Conservation (phyloP, 2,329 filamentous ascomycete genomes). For the Aspergillus calidoustus region DNA sequence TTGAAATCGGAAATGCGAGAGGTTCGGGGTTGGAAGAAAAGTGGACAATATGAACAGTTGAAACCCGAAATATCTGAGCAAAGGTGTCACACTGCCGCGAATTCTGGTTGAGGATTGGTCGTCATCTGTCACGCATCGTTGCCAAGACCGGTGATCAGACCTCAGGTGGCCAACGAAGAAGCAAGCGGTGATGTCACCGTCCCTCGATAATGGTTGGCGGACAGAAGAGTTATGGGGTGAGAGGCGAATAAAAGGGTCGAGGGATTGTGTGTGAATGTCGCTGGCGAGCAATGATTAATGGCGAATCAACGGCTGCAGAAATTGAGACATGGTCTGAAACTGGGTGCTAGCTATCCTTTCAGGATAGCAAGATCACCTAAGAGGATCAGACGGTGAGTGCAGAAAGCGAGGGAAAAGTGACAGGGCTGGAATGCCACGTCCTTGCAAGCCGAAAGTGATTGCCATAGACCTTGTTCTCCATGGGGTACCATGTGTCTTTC, state of each 20-base stretch:
- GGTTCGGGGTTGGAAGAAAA: constrained; percentile 9
- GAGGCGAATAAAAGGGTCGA: constrained; percentile 5
- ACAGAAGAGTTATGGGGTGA: not conserved
- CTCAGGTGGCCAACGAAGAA: constrained; percentile 25
- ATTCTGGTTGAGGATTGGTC: constrained; percentile 14
- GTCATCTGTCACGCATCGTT: constrained; percentile 21
- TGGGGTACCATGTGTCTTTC: not conserved
- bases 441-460: not conserved
- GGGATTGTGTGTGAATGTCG: not conserved
- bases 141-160: constrained; percentile 29
- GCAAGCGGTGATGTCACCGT: constrained; percentile 38
- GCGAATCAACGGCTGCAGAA: constrained; percentile 16
- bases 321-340: constrained; percentile 24
- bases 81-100: constrained; percentile 16
- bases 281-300: constrained; percentile 6
- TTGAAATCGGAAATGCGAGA: constrained; percentile 22
- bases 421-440: not conserved
- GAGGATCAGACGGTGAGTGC: not conserved
- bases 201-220: constrained; percentile 4
- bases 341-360: constrained; percentile 10
- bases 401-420: not conserved
- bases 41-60: constrained; percentile 25
- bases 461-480: not conserved
- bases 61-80: constrained; percentile 16
- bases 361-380: not conserved